Base-by-base conservation (phyloP, 164 flowering plant species). In the Platanus orientalis region DNA sequence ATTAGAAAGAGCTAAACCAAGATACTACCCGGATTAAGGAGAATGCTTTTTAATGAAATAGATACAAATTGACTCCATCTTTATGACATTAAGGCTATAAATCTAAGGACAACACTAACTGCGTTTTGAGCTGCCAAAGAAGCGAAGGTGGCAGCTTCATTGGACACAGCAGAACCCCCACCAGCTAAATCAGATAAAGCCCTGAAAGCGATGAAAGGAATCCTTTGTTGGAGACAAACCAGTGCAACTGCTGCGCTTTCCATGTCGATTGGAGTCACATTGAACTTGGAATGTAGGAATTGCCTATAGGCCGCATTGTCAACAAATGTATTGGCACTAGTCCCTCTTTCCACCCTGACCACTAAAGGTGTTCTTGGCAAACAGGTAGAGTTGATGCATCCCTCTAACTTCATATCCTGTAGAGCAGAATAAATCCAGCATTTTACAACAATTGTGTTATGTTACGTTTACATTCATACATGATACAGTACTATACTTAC, bases 361-460 rank as follows among this genome's bases (percentile, higher is more conserved):
- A 78, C 75, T 26, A 20, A 58, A 1, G 84, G 80, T 19, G 62
- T 30, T 28, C 61, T 71, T 0, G 73, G 52, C 52, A 80, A 57
- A 65, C 84, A 84, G 3, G 74, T 80, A 0, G 77, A 65, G 9
- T 85, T 82, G 9, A 82, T 62, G 55, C 93, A 85, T 13, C 70
- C 36, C 7, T 55, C 75, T 32, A 86, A 63, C 62, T 75, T 73
- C 79, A 80, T 13, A 3, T n/a, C 81, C 88, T 85, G 67, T 25
- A 29, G 24, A 59, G 4, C 40, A 45, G 19, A 54, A 45, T 0
- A 23, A 42, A 36, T 32, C 27, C 44, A 19, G 7, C 42, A n/a
- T n/a, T n/a, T n/a, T n/a, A n/a, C n/a, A n/a, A n/a, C n/a, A n/a
- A n/a, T n/a, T n/a, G n/a, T n/a, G n/a, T n/a, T n/a, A n/a, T n/a